These are phyloP conservation scores for Tubosaeta sp. DNA, from an alignment of 768 basidiomycete genomes.

Conservation along the genomic window DNA sequence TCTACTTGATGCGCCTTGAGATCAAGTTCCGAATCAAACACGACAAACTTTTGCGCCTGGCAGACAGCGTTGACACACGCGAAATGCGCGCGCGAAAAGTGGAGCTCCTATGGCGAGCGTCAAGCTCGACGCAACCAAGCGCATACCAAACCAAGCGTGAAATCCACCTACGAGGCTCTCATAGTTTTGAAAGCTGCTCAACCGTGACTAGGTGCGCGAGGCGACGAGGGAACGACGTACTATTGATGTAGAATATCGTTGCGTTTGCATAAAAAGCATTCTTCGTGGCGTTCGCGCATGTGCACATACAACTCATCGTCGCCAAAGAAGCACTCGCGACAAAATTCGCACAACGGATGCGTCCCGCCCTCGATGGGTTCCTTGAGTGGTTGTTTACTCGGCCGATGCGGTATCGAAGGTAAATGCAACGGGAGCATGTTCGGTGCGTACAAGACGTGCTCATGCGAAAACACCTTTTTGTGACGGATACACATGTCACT, in stretches of 20 bases:
- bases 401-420: conserved; percentile 56
- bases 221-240: conserved; percentile 43
- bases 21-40: conserved; percentile 84
- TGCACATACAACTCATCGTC: conserved; percentile 92
- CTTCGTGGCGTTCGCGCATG: conserved; percentile 91
- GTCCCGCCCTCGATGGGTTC: conserved; percentile 66
- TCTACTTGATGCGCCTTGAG: conserved; percentile 89
- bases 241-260: conserved; percentile 79
- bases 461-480: conserved; percentile 95
- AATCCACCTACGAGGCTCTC: conserved; percentile 56
- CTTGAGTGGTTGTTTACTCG: conserved; percentile 38
- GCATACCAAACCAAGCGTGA: not conserved
- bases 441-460: conserved; percentile 79
- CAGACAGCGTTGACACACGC: conserved; percentile 74
- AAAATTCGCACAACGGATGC: conserved; percentile 84
- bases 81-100: conserved; percentile 72
- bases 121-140: not conserved
- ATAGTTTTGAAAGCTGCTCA: conserved; percentile 70
- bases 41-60: conserved; percentile 87
- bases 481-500: conserved; percentile 84
- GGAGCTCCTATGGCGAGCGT: conserved; percentile 51
- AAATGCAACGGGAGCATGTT: conserved; percentile 66
- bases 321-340: conserved; percentile 89
- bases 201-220: not conserved
- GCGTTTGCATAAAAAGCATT: conserved; percentile 92